phyloP scores from a whole-genome alignment of 192 early-diverging fungal species.

The Coemansia interrupta region DNA sequence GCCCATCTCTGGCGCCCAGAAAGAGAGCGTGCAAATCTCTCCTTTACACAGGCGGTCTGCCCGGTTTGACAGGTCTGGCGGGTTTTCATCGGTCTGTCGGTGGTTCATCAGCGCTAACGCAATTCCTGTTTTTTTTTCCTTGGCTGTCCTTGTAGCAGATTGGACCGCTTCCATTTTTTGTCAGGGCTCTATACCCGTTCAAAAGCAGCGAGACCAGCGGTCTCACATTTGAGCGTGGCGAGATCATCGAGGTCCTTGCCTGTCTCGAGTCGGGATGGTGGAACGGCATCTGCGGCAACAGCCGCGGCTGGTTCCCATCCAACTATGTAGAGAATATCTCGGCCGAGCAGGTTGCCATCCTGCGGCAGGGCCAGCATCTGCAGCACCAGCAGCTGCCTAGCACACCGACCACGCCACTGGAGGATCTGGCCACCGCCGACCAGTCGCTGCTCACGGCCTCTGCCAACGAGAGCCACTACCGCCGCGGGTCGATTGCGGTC shows the following conservation, averaged over 20 bases:
- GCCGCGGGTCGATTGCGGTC: constrained; percentile 54
- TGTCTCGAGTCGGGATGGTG: constrained; percentile 95
- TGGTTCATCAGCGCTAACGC: no score
- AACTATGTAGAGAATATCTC: constrained; percentile 72
- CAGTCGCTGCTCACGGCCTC: constrained; percentile 43
- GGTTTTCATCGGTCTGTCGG: no score
- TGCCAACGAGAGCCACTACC: constrained; percentile 54
- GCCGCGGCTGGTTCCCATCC: constrained; percentile 87
- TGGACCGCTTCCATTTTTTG: constrained; percentile 46
- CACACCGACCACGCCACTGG: constrained; percentile 4
- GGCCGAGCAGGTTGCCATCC: constrained; percentile 53
- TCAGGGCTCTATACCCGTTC: constrained; percentile 87
- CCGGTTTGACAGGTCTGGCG: no score
- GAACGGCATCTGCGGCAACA: constrained; percentile 79
- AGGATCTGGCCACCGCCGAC: constrained; percentile 20
- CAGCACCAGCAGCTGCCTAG: constrained; percentile 19
- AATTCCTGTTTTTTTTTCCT: background rate
- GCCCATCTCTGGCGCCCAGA: no score
- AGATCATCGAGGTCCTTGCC: constrained; percentile 85
- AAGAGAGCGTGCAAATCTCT: no score
- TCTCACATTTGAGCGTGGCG: constrained; percentile 79
- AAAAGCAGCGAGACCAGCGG: constrained; percentile 70
- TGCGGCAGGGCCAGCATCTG: constrained; percentile 37
- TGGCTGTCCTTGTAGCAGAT: constrained; percentile 24
- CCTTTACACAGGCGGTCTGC: no score